phyloP scores from a whole-genome alignment of 495 filamentous ascomycete genomes.

The Xylaria bambusicola region DNA sequence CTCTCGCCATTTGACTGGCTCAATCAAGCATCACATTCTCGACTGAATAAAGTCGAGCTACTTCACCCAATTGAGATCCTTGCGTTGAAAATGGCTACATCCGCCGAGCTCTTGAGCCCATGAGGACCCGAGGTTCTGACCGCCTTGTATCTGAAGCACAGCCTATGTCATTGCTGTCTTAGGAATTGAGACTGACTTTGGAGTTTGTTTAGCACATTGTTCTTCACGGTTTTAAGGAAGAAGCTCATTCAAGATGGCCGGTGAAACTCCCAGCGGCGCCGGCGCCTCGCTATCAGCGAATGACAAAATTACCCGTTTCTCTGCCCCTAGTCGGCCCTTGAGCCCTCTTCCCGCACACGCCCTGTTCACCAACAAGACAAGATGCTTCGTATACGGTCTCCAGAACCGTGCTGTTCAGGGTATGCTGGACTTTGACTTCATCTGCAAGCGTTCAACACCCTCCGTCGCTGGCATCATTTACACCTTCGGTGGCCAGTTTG shows the following conservation, averaged over 20 bases:
- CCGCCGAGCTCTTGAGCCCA: neutral
- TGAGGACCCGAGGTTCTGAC: neutral
- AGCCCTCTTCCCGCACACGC: conserved; percentile 82
- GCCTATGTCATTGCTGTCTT: neutral
- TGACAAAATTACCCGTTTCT: conserved; percentile 97
- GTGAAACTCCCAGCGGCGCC: conserved; percentile 44
- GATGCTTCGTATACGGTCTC: conserved; percentile 99
- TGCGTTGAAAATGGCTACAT: neutral
- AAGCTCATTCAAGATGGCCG: conserved; percentile 44
- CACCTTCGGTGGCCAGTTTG: conserved; percentile 99
- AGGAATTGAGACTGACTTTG: conserved; percentile 7
- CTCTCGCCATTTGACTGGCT: neutral
- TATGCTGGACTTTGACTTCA: conserved; percentile 99
- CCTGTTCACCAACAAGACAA: conserved; percentile 97
- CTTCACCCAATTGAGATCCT: neutral
- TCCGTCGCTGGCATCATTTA: conserved; percentile 99
- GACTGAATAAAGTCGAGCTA: neutral
- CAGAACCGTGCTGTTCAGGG: conserved; percentile 98
- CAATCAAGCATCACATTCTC: neutral
- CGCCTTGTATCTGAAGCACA: neutral
- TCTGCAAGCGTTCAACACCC: conserved; percentile 96
- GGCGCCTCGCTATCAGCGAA: conserved; percentile 68
- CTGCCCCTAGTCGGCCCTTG: conserved; percentile 85
- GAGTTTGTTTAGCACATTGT: neutral
- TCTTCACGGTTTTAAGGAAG: neutral